Percentiles rank a stretch among this genome's conserved stretches.
Evolutionary conservation across 106 monocot genomes (phyloP).

Genomic region (Dioscorea dumetorum): DNA sequence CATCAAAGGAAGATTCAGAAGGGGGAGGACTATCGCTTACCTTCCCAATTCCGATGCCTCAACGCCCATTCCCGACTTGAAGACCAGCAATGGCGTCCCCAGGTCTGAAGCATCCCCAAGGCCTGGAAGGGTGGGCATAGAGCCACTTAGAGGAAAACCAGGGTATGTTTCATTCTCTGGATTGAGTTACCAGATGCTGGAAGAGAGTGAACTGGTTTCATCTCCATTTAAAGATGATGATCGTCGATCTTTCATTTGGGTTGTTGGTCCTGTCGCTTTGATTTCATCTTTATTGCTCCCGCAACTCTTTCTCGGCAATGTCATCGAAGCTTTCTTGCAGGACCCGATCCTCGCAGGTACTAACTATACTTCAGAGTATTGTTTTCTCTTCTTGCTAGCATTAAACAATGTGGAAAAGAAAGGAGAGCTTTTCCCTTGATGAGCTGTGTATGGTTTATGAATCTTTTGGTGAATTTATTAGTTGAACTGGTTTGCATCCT

Average conservation of each 20-base stretch:
- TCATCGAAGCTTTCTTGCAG: conserved; percentile 28
- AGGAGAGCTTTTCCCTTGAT: background rate
- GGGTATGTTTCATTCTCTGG: conserved; percentile 54
- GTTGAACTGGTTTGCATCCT: background rate
- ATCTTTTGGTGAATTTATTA: background rate
- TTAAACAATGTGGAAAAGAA: too few species aligned
- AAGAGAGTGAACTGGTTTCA: conserved; percentile 43
- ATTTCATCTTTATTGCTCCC: conserved; percentile 56
- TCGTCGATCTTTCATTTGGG: conserved; percentile 46
- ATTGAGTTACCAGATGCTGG: conserved; percentile 31
- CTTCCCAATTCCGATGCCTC: background rate
- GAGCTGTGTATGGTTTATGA: background rate
- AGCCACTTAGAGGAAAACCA: conserved; percentile 44
- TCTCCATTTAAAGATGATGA: conserved; percentile 50
- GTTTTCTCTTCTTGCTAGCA: too few species aligned
- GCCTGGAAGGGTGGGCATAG: conserved; percentile 14
- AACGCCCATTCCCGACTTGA: too few species aligned
- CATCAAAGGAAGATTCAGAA: background rate
- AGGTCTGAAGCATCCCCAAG: background rate
- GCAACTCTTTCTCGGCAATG: conserved; percentile 38
- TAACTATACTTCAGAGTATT: background rate
- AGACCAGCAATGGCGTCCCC: too few species aligned
- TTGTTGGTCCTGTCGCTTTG: conserved; percentile 44
- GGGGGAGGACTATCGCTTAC: background rate
- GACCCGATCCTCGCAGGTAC: conserved; percentile 54